Percentiles rank a stretch among this genome's conserved stretches.
phyloP scores from a whole-genome alignment of 73 alveolate genomes.

The Blepharisma japonicum region DNA sequence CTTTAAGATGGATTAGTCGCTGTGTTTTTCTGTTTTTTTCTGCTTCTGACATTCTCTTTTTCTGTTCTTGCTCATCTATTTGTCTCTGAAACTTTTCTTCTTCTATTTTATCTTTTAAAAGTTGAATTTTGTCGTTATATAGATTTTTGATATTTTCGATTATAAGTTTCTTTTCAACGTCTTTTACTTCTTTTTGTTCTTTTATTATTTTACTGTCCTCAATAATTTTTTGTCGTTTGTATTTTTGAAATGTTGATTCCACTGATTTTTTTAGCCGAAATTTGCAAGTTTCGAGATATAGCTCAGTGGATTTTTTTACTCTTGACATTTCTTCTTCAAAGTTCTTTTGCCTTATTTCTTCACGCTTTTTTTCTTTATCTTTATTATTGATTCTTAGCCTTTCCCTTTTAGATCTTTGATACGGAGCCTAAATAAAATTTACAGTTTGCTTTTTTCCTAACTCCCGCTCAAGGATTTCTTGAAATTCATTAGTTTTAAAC shows the following conservation, averaged over 20 bases:
- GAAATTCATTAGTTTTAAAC: neutral
- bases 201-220: slow-evolving; percentile 16
- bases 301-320: neutral
- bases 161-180: neutral
- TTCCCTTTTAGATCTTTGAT: neutral
- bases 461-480: neutral
- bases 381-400: neutral
- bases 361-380: slow-evolving; percentile 3
- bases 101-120: neutral
- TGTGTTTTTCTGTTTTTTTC: slow-evolving; percentile 13
- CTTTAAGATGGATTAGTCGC: neutral
- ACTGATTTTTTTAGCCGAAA: neutral
- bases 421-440: neutral
- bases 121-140: slow-evolving; percentile 2
- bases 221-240: neutral
- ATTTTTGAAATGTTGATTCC: neutral
- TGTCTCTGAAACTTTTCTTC: neutral
- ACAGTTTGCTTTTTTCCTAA: neutral
- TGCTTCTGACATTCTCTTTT: slow-evolving; percentile 6
- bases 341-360: slow-evolving; percentile 3
- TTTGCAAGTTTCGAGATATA: neutral
- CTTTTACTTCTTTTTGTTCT: neutral
- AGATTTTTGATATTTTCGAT: slow-evolving; percentile 12
- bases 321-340: slow-evolving; percentile 12
- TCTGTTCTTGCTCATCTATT: slow-evolving; percentile 6